phyloP scores from a whole-genome alignment of 2,329 filamentous ascomycete genomes.

The Pyrenochaeta sp. region DNA sequence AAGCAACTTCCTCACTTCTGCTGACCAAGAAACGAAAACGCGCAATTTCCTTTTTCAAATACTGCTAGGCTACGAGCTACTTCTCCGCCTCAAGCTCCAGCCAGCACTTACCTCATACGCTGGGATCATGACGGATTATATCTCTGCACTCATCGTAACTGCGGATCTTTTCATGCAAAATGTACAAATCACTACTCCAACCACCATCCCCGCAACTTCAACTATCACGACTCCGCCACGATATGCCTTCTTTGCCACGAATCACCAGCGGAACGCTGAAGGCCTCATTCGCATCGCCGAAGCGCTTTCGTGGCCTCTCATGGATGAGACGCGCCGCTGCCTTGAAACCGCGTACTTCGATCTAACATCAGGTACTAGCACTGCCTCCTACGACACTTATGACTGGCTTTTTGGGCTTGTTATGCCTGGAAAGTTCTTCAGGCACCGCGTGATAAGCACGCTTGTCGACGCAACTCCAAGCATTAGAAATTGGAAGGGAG shows the following conservation, averaged over 20 bases:
- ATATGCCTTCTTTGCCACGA: not conserved
- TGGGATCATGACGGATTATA: slow-evolving; percentile 1
- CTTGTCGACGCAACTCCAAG: not conserved
- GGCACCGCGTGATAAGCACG: not conserved
- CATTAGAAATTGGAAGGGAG: not conserved
- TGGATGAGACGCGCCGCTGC: not conserved
- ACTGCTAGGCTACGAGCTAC: not conserved
- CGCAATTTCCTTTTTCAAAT: not conserved
- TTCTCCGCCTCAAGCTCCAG: not conserved
- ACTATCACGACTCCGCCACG: not conserved
- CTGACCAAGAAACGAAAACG: not conserved
- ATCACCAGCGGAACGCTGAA: not conserved
- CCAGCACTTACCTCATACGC: not conserved
- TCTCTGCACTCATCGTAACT: not conserved
- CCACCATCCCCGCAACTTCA: not conserved
- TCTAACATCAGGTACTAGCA: not conserved
- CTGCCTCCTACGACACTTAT: not conserved
- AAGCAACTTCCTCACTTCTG: not conserved
- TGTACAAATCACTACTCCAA: not conserved
- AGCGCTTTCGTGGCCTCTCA: not conserved
- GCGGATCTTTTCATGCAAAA: slow-evolving; percentile 1
- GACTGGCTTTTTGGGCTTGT: not conserved
- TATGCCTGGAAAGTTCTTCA: not conserved
- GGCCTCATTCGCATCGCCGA: not conserved
- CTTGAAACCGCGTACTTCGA: slow-evolving; percentile 1